Conservation (phyloP, 768 basidiomycete species). For the Russula virescens region DNA sequence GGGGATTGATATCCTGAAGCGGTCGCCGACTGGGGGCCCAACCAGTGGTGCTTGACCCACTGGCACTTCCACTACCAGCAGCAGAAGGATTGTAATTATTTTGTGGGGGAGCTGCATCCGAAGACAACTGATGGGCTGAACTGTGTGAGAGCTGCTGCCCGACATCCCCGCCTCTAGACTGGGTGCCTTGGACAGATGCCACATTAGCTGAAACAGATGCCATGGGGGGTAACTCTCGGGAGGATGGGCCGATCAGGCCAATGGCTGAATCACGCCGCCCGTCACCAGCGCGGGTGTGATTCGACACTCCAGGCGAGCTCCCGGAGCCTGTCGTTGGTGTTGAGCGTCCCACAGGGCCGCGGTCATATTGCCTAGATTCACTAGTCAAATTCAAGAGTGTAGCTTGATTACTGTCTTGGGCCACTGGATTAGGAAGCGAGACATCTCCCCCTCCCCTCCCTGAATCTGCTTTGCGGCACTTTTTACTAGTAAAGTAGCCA, state of each 20-base stretch:
- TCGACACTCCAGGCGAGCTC: slow-evolving; percentile 2
- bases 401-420: slow-evolving; percentile 15
- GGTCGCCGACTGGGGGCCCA: slow-evolving; percentile 5
- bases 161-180: not conserved
- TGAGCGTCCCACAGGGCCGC: slow-evolving; percentile 20
- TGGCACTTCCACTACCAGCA: not conserved
- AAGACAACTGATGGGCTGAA: slow-evolving; percentile 1
- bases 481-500: slow-evolving; percentile 7
- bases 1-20: slow-evolving; percentile 8
- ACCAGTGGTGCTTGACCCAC: not conserved
- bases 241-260: slow-evolving; percentile 3
- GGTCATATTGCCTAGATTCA: slow-evolving; percentile 22
- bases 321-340: not conserved
- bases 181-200: not conserved
- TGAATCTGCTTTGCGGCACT: slow-evolving; percentile 1
- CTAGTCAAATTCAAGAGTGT: slow-evolving; percentile 10
- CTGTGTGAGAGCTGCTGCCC: not conserved
- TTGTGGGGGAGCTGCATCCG: slow-evolving; percentile 17
- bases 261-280: slow-evolving; percentile 9
- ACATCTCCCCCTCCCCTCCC: slow-evolving; percentile 9
- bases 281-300: not conserved
- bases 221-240: not conserved
- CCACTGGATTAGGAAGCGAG: slow-evolving; percentile 21
- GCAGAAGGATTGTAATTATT: not conserved
- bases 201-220: not conserved